These are phyloP conservation scores for Hypoxylon sp. DNA, from an alignment of 2,329 filamentous ascomycete species.

Conservation along the genomic window DNA sequence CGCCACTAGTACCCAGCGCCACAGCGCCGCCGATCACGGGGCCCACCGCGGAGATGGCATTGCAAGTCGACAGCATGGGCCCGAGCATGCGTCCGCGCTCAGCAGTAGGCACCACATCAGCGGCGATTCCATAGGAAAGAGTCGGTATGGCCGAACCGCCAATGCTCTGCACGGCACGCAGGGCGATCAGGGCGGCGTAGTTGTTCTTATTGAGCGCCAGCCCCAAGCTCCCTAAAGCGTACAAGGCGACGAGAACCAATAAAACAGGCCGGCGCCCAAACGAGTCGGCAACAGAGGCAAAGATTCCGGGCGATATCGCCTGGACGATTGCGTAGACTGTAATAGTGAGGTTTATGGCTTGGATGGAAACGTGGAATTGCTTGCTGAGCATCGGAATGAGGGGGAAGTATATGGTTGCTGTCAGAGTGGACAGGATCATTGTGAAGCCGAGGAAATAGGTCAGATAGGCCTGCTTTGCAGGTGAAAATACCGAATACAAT, in stretches of 20 bases:
- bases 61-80: conserved; percentile 6
- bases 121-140: conserved; percentile 3
- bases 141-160: conserved; percentile 5
- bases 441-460: background rate
- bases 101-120: conserved; percentile 4
- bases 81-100: conserved; percentile 8
- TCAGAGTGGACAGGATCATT: conserved; percentile 6
- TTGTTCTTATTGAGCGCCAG: conserved; percentile 6
- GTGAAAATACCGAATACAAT: conserved; percentile 2
- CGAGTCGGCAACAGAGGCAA: conserved; percentile 2
- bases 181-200: conserved; percentile 1
- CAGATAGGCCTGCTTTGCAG: background rate
- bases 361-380: conserved; percentile 8
- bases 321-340: conserved; percentile 3
- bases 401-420: conserved; percentile 8
- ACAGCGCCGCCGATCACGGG: conserved; percentile 7
- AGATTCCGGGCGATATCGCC: background rate
- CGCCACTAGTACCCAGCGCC: background rate
- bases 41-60: background rate
- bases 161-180: conserved; percentile 1
- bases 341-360: conserved; percentile 9
- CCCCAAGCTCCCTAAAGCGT: background rate
- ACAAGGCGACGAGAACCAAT: conserved; percentile 3
- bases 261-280: conserved; percentile 1
- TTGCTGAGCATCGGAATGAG: conserved; percentile 4